phyloP scores from a whole-genome alignment of 2,329 filamentous ascomycete species.

The Microdochium paspali region DNA sequence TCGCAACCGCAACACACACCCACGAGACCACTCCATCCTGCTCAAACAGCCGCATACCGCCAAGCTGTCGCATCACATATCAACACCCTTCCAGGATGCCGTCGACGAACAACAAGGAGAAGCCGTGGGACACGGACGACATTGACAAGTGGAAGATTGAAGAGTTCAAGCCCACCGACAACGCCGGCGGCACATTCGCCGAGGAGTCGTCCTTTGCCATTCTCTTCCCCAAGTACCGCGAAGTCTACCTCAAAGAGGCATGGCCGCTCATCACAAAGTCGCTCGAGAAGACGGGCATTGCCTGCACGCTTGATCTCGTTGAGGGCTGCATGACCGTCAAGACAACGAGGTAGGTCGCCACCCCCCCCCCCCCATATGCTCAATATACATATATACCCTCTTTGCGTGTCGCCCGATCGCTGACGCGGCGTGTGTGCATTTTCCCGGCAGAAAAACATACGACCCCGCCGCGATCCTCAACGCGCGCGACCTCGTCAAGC shows the following conservation, averaged over 20 bases:
- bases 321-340: constrained; percentile 96
- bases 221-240: constrained; percentile 92
- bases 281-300: constrained; percentile 80
- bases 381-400: not conserved
- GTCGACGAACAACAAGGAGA: constrained; percentile 80
- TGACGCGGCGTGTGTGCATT: not conserved
- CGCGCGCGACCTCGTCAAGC: constrained; percentile 86
- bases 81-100: too few relatives aligned
- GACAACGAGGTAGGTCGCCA: constrained; percentile 53
- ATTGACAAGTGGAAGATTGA: constrained; percentile 97
- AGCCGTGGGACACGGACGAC: constrained; percentile 93
- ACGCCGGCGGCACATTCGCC: constrained; percentile 73
- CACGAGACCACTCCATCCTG: too few relatives aligned
- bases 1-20: too few relatives aligned
- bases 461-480: constrained; percentile 92
- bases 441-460: constrained; percentile 54
- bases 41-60: too few relatives aligned
- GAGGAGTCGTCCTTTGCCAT: constrained; percentile 88
- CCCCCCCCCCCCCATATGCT: not conserved
- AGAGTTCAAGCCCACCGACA: constrained; percentile 76
- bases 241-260: constrained; percentile 76
- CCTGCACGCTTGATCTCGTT: constrained; percentile 85
- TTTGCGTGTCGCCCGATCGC: too few relatives aligned
- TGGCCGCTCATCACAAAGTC: constrained; percentile 87
- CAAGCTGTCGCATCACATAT: too few relatives aligned